These are phyloP conservation scores for Pseudogymnoascus sp. DNA, from an alignment of 2,329 filamentous ascomycete species.

Conservation along the genomic window DNA sequence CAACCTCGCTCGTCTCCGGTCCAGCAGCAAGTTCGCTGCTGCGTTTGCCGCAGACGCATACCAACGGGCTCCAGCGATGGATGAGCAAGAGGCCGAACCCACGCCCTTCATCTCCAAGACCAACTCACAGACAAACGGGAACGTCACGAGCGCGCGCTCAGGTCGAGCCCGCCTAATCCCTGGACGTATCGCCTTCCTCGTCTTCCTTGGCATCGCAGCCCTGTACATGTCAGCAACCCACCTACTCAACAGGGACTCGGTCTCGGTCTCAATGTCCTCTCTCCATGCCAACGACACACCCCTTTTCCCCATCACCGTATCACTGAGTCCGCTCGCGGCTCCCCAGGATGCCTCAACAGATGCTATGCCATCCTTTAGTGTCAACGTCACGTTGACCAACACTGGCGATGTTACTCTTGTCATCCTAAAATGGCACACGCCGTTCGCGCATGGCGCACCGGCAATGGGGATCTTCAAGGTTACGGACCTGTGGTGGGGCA, in stretches of 20 bases:
- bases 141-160: not conserved
- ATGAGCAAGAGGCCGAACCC: not conserved
- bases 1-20: not conserved
- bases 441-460: conserved; percentile 30
- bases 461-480: conserved; percentile 30
- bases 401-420: conserved; percentile 25
- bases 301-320: not conserved
- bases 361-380: conserved; percentile 8
- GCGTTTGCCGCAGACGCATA: not conserved
- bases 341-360: not conserved
- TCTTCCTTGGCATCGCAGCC: not conserved
- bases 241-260: not conserved
- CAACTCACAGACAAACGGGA: not conserved
- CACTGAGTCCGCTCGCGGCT: not conserved
- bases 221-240: not conserved
- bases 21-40: not conserved
- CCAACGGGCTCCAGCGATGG: not conserved
- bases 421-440: conserved; percentile 33
- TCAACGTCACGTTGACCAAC: conserved; percentile 24
- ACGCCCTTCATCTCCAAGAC: too few relatives aligned
- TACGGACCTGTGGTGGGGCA: conserved; percentile 11
- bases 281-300: not conserved
- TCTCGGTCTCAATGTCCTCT: not conserved
- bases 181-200: not conserved
- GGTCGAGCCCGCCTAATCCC: not conserved